Base-by-base conservation (phyloP, 2,329 filamentous ascomycete species). In the Neopestalotiopsis sp. region DNA sequence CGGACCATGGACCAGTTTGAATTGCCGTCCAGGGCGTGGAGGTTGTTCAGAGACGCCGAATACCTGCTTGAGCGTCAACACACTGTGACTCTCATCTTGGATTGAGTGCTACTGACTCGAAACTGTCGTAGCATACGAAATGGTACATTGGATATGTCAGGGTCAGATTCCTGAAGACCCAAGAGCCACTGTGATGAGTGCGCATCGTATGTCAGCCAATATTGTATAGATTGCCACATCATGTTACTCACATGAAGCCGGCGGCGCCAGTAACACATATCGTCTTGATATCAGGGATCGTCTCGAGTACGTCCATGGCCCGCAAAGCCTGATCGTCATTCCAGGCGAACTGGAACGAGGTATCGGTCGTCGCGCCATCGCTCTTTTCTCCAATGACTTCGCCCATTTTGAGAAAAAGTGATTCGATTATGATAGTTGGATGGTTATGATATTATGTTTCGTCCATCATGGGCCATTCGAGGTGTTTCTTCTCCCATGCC, bases 251-350 rank as follows among this genome's bases (percentile, higher is more conserved):
- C 92, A 95, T 95, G 84, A 96, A 96, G 73, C 93, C 93, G 71
- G 92, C 93, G 66, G 93, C 93, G 63, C 93, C 93, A 24, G 93
- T 95, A 71, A 96, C 88, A 87, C 95, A 91, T 74, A 95, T 94
- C 76, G 94, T 95, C 80, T 89, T 91, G 67, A 93, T 89, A 79
- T 91, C 90, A 28, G 86, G 83, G 5, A 91, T 83, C 57, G 92
- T 89, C 75, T 91, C 88, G 73, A 92, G 94, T 72, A 88, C 89
- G 70, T 91, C 93, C 72, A 86, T 90, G 42, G 92, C 92, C 12
- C 79, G 90, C 67, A 94, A 83, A 32, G 94, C 78, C 20, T 92
- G 92, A 1, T 92, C 92, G 61, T 91, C 86, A 75, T 89, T 90
- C 91, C 92, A 94, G 70, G n/a, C n/a, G n/a, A 53, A 53, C 6